These are phyloP conservation scores for Bruguiera sexangula DNA, from an alignment of 345 rosid genomes.

Conservation along the genomic window DNA sequence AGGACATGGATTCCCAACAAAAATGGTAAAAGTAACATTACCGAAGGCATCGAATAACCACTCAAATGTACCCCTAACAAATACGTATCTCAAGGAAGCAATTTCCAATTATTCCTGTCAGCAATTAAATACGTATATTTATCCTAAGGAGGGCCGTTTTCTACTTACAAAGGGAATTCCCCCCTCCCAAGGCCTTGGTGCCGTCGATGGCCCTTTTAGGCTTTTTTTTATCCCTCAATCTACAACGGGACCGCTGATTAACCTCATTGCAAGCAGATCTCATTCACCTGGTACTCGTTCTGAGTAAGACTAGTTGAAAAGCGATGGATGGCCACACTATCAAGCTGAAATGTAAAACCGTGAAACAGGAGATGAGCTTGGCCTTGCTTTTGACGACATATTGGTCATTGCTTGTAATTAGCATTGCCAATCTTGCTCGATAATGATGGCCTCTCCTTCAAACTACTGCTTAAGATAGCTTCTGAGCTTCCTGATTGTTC, in stretches of 20 bases:
- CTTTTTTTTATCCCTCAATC: slow-evolving; percentile 23
- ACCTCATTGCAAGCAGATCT: slow-evolving; percentile 30
- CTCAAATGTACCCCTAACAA: slow-evolving; percentile 28
- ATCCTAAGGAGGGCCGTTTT: slow-evolving; percentile 38
- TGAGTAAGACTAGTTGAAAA: slow-evolving; percentile 25
- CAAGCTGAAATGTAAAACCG: slow-evolving; percentile 31
- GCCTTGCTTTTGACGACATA: slow-evolving; percentile 20
- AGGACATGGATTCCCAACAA: background rate
- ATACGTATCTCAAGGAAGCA: slow-evolving; percentile 28
- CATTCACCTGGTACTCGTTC: slow-evolving; percentile 22
- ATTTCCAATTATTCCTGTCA: slow-evolving; percentile 43
- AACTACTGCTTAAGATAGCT: slow-evolving; percentile 50
- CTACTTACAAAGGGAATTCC: slow-evolving; percentile 45
- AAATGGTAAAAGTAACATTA: slow-evolving; percentile 16
- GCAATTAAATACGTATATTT: slow-evolving; percentile 18
- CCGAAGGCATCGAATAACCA: slow-evolving; percentile 24
- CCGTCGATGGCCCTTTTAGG: slow-evolving; percentile 27
- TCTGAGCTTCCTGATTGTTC: slow-evolving; percentile 63
- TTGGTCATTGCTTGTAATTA: slow-evolving; percentile 61
- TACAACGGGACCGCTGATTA: slow-evolving; percentile 38
- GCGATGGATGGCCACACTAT: slow-evolving; percentile 29
- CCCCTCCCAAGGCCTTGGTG: slow-evolving; percentile 35
- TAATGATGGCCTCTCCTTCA: slow-evolving; percentile 61
- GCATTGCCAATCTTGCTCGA: slow-evolving; percentile 57
- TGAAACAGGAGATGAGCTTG: slow-evolving; percentile 11